Evolutionary conservation across 495 filamentous ascomycete species (phyloP), one percentile per base, ranked within the genome.

Genomic region (Lichina pygmaea): DNA sequence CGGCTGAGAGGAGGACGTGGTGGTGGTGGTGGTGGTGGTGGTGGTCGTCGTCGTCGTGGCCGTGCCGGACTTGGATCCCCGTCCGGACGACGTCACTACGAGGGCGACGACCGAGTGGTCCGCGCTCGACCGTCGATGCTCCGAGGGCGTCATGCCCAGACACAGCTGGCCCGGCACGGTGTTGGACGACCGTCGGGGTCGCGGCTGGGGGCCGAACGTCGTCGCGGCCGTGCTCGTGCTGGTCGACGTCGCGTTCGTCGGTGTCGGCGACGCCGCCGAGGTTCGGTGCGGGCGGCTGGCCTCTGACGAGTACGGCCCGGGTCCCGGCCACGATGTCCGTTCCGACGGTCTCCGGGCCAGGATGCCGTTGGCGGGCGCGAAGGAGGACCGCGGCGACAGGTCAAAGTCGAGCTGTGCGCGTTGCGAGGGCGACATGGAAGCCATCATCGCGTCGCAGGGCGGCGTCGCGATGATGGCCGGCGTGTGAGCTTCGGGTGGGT

Each of bases 111-210:
- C 31, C 12, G 46, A 48, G 12, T 30, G 39, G 12, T 48, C 39
- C 0, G 41, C 39, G 31, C 43, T 10, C 7, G 39, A 16, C 32
- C 3, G 33, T 13, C 13, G 30, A 9, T 32, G 31, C 37, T 44
- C 39, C n/a, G 30, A 32, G 24, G 16, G 40, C 7, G 16, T 44
- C 11, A 45, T 33, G 30, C 46, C 46, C 6, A 48, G 46, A 32
- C 31, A 39, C 4, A 48, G 32, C 40, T 48, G 39, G 33, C 24
- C 33, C n/a, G 46, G 46, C 8, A 46, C 46, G 7, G 46, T 33
- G 12, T 48, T 46, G 13, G 38, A 48, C 42, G 46, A 48, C 31
- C 46, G 17, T 44, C 46, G 39, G 6, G 46, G 40, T 34, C 42
- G 46, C 24, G 41, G 16, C 16, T n/a, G 40, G 17, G 46, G 37